Evolutionary conservation across 2,329 filamentous ascomycete genomes (phyloP), one percentile per base, ranked within the genome.

Genomic region (Basipetospora sp.): DNA sequence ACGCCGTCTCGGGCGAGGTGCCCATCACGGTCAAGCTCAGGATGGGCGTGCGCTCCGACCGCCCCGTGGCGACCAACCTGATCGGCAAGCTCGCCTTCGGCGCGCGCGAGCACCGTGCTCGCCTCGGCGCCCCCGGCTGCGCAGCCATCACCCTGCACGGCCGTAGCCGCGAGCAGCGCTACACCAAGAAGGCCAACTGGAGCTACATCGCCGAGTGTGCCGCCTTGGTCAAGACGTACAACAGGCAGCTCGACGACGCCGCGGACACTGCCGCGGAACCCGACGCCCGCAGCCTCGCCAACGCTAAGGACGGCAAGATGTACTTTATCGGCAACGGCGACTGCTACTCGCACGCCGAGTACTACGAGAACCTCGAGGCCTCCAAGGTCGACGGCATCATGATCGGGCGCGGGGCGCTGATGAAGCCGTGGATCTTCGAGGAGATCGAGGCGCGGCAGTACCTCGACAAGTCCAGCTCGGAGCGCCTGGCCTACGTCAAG

Each of bases 401-500:
- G 90, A 76, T 96, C 43, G 90, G 79, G n/a, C 82, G 90, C 43
- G 90, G 90, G 40, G 90, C 90, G 8, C 71, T 98, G 41, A 84
- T 96, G 61, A 98, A 98, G 62, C 90, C 90, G 1, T 98, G 90
- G 90, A 67, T 98, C 44, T 98, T 96, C 53, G 90, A 98, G 58
- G 90, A 98, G 59, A 96, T 98, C 39, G 74, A 83, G 47, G 72
- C 77, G 44, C 81, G 82, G 4, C 90, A 96, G 58, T 94, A 96
- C 53, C 73, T 98, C 28, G 90, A 98, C 65, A 98, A 98, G 13
- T 85, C 83, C 3, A 80, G 88, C 3, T 71, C 77, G 4, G 88
- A 98, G 63, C 80, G 90, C 41, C 71, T 98, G 20, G 62, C 65
- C 26, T 86, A 93, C 51, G 66, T 98, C 26, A 85, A 94, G 59